A percentile compares a stretch with the other conserved stretches of the same genome.
phyloP scores from a whole-genome alignment of 768 basidiomycete genomes.

The Tulasnella sp. region DNA sequence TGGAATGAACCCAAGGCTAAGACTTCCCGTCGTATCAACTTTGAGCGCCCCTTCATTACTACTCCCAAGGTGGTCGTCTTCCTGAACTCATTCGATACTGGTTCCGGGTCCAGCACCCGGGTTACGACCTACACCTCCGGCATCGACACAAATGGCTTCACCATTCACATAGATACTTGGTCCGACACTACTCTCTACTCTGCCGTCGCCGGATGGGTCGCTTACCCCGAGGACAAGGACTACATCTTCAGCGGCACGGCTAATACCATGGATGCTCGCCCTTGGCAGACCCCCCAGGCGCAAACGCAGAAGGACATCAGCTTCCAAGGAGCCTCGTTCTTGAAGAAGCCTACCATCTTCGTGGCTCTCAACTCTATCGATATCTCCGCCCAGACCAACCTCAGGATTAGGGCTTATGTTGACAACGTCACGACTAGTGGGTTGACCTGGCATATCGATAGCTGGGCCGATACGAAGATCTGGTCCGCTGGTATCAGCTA shows the following conservation, averaged over 20 bases:
- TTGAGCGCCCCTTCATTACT: background rate
- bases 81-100: background rate
- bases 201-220: background rate
- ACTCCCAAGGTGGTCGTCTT: background rate
- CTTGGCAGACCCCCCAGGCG: background rate
- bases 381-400: background rate
- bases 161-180: background rate
- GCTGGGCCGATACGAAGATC: too few relatives aligned
- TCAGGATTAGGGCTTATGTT: background rate
- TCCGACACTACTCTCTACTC: background rate
- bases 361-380: slow-evolving; percentile 30
- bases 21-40: background rate
- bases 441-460: too few relatives aligned
- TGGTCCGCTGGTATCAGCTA: too few relatives aligned
- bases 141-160: background rate
- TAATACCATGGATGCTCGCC: background rate
- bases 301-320: background rate
- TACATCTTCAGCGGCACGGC: background rate
- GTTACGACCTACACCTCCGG: background rate
- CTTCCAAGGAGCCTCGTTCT: slow-evolving; percentile 10
- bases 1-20: background rate
- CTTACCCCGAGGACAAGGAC: background rate
- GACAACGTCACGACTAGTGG: too few relatives aligned
- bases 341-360: slow-evolving; percentile 19
- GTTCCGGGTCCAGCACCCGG: background rate